phyloP scores from a whole-genome alignment of 352 stramenopile species.

The Sclerospora graminicola region DNA sequence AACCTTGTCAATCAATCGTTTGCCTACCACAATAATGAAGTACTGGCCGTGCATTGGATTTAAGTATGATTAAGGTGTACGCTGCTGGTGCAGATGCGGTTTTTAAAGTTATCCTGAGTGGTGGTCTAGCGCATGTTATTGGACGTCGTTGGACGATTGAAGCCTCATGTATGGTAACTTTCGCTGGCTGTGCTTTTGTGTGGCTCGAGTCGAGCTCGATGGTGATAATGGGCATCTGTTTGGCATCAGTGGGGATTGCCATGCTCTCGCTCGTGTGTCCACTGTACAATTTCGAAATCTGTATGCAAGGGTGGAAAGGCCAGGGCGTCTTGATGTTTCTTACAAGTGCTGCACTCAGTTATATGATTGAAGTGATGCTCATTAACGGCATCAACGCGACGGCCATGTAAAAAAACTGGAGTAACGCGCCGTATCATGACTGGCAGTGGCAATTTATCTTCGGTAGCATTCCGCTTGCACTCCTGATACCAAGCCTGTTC shows the following conservation, averaged over 20 bases:
- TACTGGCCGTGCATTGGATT: conserved; percentile 28
- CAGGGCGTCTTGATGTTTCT: conserved; percentile 84
- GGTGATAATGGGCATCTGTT: conserved; percentile 58
- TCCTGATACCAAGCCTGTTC: conserved; percentile 48
- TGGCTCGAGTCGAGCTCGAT: conserved; percentile 58
- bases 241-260: conserved; percentile 50
- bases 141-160: conserved; percentile 64
- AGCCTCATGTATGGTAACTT: conserved; percentile 38
- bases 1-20: conserved; percentile 83
- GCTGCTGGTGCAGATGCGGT: conserved; percentile 37
- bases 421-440: conserved; percentile 55
- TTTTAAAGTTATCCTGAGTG: conserved; percentile 42
- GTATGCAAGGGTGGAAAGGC: conserved; percentile 78
- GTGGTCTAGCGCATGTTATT: conserved; percentile 38
- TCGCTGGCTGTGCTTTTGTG: conserved; percentile 53
- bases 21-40: conserved; percentile 63
- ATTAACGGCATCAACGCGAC: conserved; percentile 60
- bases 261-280: conserved; percentile 71
- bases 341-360: conserved; percentile 51
- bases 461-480: conserved; percentile 48
- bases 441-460: conserved; percentile 79
- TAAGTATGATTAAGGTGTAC: conserved; percentile 66
- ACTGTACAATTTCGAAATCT: conserved; percentile 86
- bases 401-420: conserved; percentile 51
- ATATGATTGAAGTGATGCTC: conserved; percentile 69